Conservation (phyloP, 108 stramenopile genomes). For the Skeletonema potamos region DNA sequence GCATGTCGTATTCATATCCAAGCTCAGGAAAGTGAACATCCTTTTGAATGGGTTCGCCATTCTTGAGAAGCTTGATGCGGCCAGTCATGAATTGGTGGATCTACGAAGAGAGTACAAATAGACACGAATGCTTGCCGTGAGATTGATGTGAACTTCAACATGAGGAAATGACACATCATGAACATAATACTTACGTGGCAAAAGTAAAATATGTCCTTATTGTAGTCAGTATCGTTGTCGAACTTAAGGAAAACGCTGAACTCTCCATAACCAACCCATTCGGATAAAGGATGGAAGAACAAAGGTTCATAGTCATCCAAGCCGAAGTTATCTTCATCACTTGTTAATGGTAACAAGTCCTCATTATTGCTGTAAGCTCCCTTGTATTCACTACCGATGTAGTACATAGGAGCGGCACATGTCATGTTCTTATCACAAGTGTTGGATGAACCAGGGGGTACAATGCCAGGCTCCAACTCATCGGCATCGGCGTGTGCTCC, state of each 20-base stretch:
- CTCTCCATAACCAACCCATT: slow-evolving; percentile 64
- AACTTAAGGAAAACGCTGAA: slow-evolving; percentile 70
- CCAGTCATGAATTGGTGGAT: slow-evolving; percentile 74
- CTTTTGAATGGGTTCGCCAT: slow-evolving; percentile 35
- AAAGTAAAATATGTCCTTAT: slow-evolving; percentile 89
- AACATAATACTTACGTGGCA: slow-evolving; percentile 72
- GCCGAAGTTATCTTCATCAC: slow-evolving; percentile 63
- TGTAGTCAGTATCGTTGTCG: slow-evolving; percentile 42
- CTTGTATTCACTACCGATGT: slow-evolving; percentile 57
- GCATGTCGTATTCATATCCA: slow-evolving; percentile 58
- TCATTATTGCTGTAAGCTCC: slow-evolving; percentile 58
- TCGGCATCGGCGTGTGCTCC: slow-evolving; percentile 82
- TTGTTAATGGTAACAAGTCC: slow-evolving; percentile 4
- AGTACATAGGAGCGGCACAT: slow-evolving; percentile 87
- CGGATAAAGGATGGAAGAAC: slow-evolving; percentile 74
- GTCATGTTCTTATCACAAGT: slow-evolving; percentile 36
- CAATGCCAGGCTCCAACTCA: slow-evolving; percentile 81
- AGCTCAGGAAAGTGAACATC: slow-evolving; percentile 40
- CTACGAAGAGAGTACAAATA: slow-evolving; percentile 2
- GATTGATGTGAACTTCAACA: not conserved
- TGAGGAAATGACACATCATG: not conserved
- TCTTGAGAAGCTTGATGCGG: slow-evolving; percentile 71
- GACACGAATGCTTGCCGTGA: not conserved
- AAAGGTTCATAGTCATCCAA: slow-evolving; percentile 82
- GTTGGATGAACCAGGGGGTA: slow-evolving; percentile 25